Conservation (phyloP, 805 yeast species). For the Brettanomyces sp. region DNA sequence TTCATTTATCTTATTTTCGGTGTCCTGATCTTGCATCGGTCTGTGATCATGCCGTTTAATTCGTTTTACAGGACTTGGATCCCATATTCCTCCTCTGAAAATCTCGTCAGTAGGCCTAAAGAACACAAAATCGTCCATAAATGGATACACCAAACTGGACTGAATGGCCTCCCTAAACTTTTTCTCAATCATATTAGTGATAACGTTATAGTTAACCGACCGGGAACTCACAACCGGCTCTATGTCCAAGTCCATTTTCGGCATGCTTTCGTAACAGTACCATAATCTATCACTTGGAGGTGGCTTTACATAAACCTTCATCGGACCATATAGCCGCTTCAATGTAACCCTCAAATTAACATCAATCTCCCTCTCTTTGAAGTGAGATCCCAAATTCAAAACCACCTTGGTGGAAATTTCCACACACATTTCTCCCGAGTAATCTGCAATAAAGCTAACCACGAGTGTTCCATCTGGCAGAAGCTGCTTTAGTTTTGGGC, state of each 20-base stretch:
- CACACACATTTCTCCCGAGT: conserved; percentile 67
- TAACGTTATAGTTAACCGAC: conserved; percentile 64
- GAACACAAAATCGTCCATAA: conserved; percentile 79
- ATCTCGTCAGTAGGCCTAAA: conserved; percentile 57
- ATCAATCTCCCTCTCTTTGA: conserved; percentile 66
- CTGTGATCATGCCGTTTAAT: neutral
- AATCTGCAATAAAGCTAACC: conserved; percentile 51
- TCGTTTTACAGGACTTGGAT: conserved; percentile 23
- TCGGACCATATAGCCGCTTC: conserved; percentile 61
- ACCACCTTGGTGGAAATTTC: conserved; percentile 76
- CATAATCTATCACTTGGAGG: conserved; percentile 89
- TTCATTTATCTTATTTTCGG: neutral
- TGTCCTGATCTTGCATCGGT: neutral
- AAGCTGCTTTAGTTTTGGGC: conserved; percentile 58
- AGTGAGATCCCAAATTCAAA: conserved; percentile 65
- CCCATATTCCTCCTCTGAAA: conserved; percentile 94
- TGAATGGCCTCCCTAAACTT: conserved; percentile 70
- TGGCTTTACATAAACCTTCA: conserved; percentile 64
- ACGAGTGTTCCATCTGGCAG: conserved; percentile 74
- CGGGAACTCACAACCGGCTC: conserved; percentile 90
- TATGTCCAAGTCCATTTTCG: conserved; percentile 60
- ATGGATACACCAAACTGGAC: conserved; percentile 76
- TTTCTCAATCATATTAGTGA: conserved; percentile 73
- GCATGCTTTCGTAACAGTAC: conserved; percentile 81
- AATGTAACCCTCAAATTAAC: conserved; percentile 63